Conservation (phyloP, 768 basidiomycete species). For the Naganishia antarctica region DNA sequence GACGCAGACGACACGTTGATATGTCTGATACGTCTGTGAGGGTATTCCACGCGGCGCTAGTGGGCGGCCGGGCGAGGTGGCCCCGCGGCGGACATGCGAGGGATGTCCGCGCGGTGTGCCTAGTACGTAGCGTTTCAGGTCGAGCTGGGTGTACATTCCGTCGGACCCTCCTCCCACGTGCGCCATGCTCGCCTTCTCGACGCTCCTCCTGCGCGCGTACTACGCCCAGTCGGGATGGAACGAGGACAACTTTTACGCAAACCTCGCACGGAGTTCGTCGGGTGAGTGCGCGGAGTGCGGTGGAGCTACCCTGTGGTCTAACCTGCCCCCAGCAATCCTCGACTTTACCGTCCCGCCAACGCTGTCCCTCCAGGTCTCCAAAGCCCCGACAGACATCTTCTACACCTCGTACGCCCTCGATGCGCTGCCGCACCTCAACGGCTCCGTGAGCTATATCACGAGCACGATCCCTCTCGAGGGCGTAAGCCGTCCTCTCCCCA, state of each 20-base stretch:
- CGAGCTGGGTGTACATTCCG: no score
- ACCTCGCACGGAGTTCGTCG: conserved; percentile 80
- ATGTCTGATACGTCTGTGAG: no score
- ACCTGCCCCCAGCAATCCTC: neutral
- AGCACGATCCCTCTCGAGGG: neutral
- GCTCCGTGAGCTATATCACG: conserved; percentile 80
- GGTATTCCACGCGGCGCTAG: no score
- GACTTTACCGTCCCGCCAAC: conserved; percentile 86
- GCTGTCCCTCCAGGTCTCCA: conserved; percentile 63
- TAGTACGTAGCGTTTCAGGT: no score
- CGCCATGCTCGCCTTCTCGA: conserved; percentile 41
- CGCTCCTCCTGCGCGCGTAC: conserved; percentile 68
- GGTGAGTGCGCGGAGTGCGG: conserved; percentile 54
- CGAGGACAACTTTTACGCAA: conserved; percentile 87
- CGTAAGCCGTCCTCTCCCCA: neutral
- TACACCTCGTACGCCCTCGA: conserved; percentile 88
- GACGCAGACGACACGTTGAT: no score
- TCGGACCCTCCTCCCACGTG: neutral
- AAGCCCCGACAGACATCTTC: conserved; percentile 82
- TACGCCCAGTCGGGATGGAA: conserved; percentile 94
- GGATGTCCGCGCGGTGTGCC: no score
- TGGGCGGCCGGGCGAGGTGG: no score
- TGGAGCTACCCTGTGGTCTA: conserved; percentile 64
- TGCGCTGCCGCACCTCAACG: conserved; percentile 85
- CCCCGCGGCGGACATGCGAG: no score